These are phyloP conservation scores for Marasmius oreades DNA, from an alignment of 1,284 basidiomycete genomes.

Conservation along the genomic window DNA sequence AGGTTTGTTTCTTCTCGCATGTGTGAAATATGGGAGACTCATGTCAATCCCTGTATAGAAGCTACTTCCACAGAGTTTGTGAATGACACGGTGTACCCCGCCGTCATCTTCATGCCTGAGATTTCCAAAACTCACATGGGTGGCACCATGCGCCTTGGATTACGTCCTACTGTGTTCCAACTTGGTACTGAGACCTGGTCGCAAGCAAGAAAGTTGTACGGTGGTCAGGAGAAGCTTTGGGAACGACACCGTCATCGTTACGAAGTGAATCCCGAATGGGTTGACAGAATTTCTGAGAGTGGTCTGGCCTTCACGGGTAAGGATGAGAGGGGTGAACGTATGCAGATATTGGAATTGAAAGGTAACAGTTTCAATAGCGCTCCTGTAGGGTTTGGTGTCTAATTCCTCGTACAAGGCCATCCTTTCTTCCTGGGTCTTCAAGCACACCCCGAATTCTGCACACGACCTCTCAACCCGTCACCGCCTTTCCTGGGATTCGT, in stretches of 20 bases:
- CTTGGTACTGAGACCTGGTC: constrained; percentile 59
- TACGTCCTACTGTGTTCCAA: constrained; percentile 91
- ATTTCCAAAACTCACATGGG: constrained; percentile 98
- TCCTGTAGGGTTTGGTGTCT: not conserved
- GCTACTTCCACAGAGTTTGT: constrained; percentile 90
- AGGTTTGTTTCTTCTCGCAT: constrained; percentile 38
- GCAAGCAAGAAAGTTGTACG: constrained; percentile 81
- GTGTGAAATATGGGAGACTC: constrained; percentile 6
- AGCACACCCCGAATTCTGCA: constrained; percentile 98
- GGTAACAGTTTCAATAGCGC: constrained; percentile 43
- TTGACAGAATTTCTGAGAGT: constrained; percentile 61
- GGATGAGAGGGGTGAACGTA: constrained; percentile 94
- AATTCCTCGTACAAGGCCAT: constrained; percentile 60
- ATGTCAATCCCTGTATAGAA: constrained; percentile 37
- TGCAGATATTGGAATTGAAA: constrained; percentile 92
- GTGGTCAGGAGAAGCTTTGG: constrained; percentile 84
- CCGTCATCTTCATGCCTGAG: constrained; percentile 98
- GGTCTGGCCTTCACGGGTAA: constrained; percentile 88
- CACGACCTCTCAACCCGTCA: constrained; percentile 96
- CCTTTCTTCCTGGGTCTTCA: constrained; percentile 95
- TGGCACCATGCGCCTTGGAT: constrained; percentile 96
- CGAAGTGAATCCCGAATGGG: constrained; percentile 92
- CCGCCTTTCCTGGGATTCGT: constrained; percentile 97
- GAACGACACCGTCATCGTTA: constrained; percentile 97
- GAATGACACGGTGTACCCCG: constrained; percentile 56